Base-by-base conservation (phyloP, 202 grass and related monocot genomes). In the Tripidium arundinaceum region DNA sequence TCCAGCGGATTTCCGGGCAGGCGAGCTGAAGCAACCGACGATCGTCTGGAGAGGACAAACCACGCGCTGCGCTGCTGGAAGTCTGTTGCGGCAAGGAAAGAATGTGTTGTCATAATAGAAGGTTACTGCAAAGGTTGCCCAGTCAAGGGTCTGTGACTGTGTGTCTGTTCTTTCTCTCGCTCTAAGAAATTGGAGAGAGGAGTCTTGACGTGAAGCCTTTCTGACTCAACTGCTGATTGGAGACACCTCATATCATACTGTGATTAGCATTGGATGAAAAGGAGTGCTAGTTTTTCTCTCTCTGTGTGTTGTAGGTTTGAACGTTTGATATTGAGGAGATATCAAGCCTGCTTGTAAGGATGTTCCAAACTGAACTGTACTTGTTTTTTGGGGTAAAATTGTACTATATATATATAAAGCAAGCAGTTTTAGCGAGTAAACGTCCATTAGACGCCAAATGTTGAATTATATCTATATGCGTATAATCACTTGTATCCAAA, bases 171-270 rank as follows among this genome's bases (percentile, higher is more conserved):
- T 54, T 22, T 55, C 47, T 19, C 47, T 52, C 47, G 0, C 52
- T n/a, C 38, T 47, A 39, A 70, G 45, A 85, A 77, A 81, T 40
- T 37, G 21, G 87, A 40, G 18, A n/a, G 49, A 54, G 71, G 21
- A 57, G 52, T 57, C 79, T 82, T 89, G 4, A 82, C 42, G 31
- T 68, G 66, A 68, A 82, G 49, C 67, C 25, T 85, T 37, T 81
- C 64, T 89, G 61, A 89, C 83, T 74, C 26, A 46, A 42, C 60
- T 68, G 24, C 39, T 82, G 71, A 78, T 89, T 86, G 83, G 78
- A 21, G 61, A 38, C 31, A 68, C 1, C 29, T 13, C 39, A 49
- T n/a, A n/a, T n/a, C n/a, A n/a, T 57, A 57, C 37, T 65, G 55
- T 72, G 29, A 25, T 72, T 72, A 67, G 66, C 29, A 25, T 4